phyloP scores from a whole-genome alignment of 2,329 filamentous ascomycete species.

The Stemphylium beticola region DNA sequence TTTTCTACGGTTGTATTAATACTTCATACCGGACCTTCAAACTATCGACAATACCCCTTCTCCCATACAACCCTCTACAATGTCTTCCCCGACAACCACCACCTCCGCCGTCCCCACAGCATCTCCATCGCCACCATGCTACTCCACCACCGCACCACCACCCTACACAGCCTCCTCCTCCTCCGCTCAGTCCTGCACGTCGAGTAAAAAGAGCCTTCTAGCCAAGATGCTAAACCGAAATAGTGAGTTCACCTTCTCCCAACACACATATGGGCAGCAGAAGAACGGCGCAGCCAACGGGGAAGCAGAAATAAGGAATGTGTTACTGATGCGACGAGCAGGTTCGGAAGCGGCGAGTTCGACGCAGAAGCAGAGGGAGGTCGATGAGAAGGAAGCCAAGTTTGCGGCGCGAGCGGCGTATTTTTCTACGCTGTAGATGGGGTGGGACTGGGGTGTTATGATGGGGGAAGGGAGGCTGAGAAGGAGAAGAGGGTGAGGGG shows the following conservation, averaged over 20 bases:
- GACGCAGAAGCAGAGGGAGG: background rate
- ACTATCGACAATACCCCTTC: too few relatives aligned
- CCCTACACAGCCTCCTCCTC: slow-evolving; percentile 16
- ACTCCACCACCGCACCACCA: slow-evolving; percentile 9
- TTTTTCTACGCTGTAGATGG: slow-evolving; percentile 2
- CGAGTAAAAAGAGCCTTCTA: slow-evolving; percentile 23
- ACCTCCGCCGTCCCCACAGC: background rate
- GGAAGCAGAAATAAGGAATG: background rate
- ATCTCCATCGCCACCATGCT: background rate
- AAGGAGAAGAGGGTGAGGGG: too few relatives aligned
- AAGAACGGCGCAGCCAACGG: too few relatives aligned
- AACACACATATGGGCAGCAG: background rate
- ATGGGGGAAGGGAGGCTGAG: too few relatives aligned
- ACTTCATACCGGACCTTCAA: too few relatives aligned
- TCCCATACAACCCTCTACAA: background rate
- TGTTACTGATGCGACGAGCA: too few relatives aligned
- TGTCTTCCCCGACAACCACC: slow-evolving; percentile 4
- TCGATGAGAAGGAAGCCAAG: slow-evolving; percentile 8
- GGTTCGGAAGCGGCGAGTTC: too few relatives aligned
- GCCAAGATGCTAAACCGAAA: slow-evolving; percentile 17
- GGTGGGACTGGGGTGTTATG: background rate
- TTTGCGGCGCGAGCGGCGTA: slow-evolving; percentile 20
- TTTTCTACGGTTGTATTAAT: too few relatives aligned
- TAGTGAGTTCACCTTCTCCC: too few relatives aligned
- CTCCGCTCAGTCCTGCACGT: slow-evolving; percentile 14